These are phyloP conservation scores for Halophytophthora polymorphica DNA, from an alignment of 352 stramenopile species.

Conservation along the genomic window DNA sequence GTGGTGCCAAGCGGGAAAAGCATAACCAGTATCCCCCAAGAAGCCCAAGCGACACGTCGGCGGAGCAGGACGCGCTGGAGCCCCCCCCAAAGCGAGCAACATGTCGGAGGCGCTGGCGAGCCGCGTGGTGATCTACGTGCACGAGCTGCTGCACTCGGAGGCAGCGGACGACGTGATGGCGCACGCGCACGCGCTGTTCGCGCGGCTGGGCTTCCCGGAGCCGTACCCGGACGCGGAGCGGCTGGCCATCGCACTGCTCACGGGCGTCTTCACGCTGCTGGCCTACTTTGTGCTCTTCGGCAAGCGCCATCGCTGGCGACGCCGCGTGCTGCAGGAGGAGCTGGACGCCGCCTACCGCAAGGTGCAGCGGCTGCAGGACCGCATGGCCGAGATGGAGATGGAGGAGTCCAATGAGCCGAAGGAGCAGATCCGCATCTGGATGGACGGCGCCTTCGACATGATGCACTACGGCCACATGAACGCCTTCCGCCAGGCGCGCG, in stretches of 20 bases:
- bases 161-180: constrained; percentile 64
- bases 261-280: constrained; percentile 76
- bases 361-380: constrained; percentile 83
- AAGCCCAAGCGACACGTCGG: too few relatives aligned
- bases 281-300: constrained; percentile 88
- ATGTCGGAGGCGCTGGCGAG: constrained; percentile 59
- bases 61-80: too few relatives aligned
- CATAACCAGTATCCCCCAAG: too few relatives aligned
- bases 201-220: constrained; percentile 67
- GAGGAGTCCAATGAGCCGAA: constrained; percentile 63
- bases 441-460: constrained; percentile 99
- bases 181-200: constrained; percentile 67
- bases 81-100: neutral
- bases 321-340: constrained; percentile 67
- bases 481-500: constrained; percentile 95
- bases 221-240: constrained; percentile 86
- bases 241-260: constrained; percentile 76
- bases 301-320: constrained; percentile 73
- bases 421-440: constrained; percentile 96
- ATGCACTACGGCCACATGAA: constrained; percentile 99
- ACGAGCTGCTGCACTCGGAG: constrained; percentile 79
- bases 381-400: constrained; percentile 80
- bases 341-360: constrained; percentile 76
- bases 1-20: too few relatives aligned
- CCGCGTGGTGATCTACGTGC: constrained; percentile 65